Conservation (phyloP, 169 alveolate genomes). For the Cryptosporidium ubiquitum region DNA sequence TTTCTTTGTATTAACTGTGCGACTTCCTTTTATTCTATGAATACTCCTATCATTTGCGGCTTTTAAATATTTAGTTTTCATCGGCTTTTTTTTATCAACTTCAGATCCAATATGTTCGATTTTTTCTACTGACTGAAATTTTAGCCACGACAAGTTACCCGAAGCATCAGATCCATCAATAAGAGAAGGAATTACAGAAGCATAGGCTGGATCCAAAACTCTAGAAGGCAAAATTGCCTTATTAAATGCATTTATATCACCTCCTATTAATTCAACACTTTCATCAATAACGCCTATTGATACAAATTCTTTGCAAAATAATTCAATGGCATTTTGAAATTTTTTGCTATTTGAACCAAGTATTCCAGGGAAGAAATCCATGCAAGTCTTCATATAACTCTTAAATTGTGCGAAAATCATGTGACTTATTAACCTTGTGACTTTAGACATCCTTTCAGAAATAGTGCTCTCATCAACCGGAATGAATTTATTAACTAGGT, state of each 20-base stretch:
- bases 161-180: not conserved
- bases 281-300: slow-evolving; percentile 55
- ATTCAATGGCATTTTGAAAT: not conserved
- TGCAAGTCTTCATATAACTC: not conserved
- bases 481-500: not conserved
- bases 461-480: not conserved
- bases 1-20: not conserved
- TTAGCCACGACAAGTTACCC: not conserved
- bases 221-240: slow-evolving; percentile 4
- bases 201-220: slow-evolving; percentile 1
- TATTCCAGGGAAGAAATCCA: not conserved
- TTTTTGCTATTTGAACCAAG: not conserved
- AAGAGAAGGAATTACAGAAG: slow-evolving; percentile 9
- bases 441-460: not conserved
- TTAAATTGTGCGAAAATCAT: not conserved
- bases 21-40: too few relatives aligned
- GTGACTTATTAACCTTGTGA: not conserved
- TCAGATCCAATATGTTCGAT: not conserved
- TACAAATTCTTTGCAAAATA: slow-evolving; percentile 16
- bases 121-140: not conserved
- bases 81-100: not conserved
- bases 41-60: not conserved
- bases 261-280: not conserved
- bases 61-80: not conserved
- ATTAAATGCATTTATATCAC: not conserved